Conservation (phyloP, 106 monocot genomes). For the Posidonia australis region DNA sequence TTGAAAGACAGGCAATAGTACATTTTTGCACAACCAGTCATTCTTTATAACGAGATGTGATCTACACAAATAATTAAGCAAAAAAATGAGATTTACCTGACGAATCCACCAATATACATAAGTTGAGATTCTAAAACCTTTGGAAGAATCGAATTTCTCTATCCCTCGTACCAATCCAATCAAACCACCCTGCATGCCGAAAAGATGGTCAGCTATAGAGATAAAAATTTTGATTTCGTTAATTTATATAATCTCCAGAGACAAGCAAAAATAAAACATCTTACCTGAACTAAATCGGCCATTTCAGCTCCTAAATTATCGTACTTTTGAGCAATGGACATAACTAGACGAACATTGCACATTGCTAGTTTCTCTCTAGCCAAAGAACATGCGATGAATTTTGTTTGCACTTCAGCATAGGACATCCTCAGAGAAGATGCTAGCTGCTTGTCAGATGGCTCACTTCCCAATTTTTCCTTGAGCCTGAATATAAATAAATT, state of each 20-base stretch:
- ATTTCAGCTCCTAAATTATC: slow-evolving; percentile 89
- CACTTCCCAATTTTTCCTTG: slow-evolving; percentile 61
- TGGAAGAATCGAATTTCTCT: slow-evolving; percentile 95
- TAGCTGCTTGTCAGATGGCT: slow-evolving; percentile 71
- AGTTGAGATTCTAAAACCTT: slow-evolving; percentile 87
- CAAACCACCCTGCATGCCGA: slow-evolving; percentile 58
- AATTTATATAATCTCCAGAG: not conserved
- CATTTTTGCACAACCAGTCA: no score
- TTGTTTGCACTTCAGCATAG: slow-evolving; percentile 37
- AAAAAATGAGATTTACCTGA: slow-evolving; percentile 35
- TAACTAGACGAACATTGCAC: slow-evolving; percentile 89
- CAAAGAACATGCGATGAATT: slow-evolving; percentile 63
- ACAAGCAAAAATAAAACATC: not conserved
- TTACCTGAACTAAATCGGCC: slow-evolving; percentile 88
- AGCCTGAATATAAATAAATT: slow-evolving; percentile 34
- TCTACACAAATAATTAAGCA: no score
- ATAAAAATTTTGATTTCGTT: not conserved
- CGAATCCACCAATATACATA: slow-evolving; percentile 99
- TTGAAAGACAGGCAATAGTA: no score
- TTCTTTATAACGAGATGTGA: no score
- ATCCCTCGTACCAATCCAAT: slow-evolving; percentile 89
- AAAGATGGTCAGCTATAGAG: not conserved
- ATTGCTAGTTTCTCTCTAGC: slow-evolving; percentile 83
- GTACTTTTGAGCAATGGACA: slow-evolving; percentile 92
- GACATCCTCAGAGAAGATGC: slow-evolving; percentile 65